Percentiles rank a stretch among this genome's conserved stretches.
phyloP scores from a whole-genome alignment of 352 stramenopile genomes.

The Globisporangium camurandrum region DNA sequence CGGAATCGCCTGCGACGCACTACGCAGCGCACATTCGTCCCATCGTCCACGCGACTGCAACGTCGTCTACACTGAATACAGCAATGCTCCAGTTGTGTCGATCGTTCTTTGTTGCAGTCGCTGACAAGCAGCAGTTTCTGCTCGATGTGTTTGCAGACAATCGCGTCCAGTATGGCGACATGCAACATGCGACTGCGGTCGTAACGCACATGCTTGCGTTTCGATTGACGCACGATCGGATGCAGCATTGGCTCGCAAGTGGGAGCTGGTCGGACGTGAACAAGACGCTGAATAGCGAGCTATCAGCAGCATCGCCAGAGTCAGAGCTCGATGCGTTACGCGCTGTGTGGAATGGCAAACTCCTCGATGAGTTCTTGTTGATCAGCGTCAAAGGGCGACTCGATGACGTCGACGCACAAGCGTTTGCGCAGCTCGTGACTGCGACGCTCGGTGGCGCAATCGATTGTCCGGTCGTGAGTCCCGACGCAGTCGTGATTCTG shows the following conservation, averaged over 20 bases:
- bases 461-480: conserved; percentile 44
- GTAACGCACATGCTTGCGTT: conserved; percentile 57
- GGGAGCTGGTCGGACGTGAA: conserved; percentile 40
- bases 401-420: conserved; percentile 44
- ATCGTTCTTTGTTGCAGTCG: conserved; percentile 40
- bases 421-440: conserved; percentile 43
- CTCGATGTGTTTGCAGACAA: conserved; percentile 64
- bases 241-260: conserved; percentile 41
- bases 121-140: conserved; percentile 63
- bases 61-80: no score
- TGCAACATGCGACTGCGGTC: conserved; percentile 43
- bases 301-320: not conserved
- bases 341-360: conserved; percentile 65
- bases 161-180: conserved; percentile 58
- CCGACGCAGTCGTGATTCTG: conserved; percentile 64
- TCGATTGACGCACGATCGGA: conserved; percentile 25
- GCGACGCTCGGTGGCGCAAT: conserved; percentile 40
- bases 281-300: not conserved
- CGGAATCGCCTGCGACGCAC: conserved; percentile 22
- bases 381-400: conserved; percentile 70
- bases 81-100: conserved; percentile 29
- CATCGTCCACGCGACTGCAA: conserved; percentile 24
- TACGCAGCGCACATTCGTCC: conserved; percentile 40
- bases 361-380: conserved; percentile 75
- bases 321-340: conserved; percentile 21